phyloP scores from a whole-genome alignment of 2,329 filamentous ascomycete genomes.

The Nigrograna mackinnonii region DNA sequence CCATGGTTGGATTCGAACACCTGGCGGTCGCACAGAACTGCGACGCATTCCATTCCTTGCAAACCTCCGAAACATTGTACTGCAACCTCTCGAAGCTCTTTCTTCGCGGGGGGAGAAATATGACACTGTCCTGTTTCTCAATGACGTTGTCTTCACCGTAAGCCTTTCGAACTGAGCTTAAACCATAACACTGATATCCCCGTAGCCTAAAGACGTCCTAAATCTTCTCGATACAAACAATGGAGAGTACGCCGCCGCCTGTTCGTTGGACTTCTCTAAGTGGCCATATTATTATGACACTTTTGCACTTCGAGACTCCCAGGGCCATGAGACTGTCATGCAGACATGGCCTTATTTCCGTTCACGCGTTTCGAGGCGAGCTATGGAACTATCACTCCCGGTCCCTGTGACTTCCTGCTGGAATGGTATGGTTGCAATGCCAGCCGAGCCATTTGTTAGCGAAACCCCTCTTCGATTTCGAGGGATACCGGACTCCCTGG shows the following conservation, averaged over 20 bases:
- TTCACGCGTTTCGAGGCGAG: constrained; percentile 54
- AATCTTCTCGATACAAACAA: constrained; percentile 60
- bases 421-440: constrained; percentile 61
- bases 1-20: constrained; percentile 67
- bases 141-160: constrained; percentile 66
- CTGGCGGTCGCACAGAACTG: constrained; percentile 51
- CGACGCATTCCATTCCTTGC: constrained; percentile 72
- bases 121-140: constrained; percentile 65
- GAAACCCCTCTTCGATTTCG: constrained; percentile 60
- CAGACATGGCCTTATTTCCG: constrained; percentile 65
- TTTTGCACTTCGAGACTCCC: constrained; percentile 61
- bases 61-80: constrained; percentile 64
- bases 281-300: constrained; percentile 64
- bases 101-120: constrained; percentile 53
- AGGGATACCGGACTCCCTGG: constrained; percentile 65
- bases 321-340: constrained; percentile 56
- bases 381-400: constrained; percentile 56
- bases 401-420: constrained; percentile 68
- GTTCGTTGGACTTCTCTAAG: constrained; percentile 62
- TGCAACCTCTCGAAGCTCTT: constrained; percentile 61
- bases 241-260: constrained; percentile 65
- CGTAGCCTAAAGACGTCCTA: constrained; percentile 58
- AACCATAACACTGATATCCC: background rate
- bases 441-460: constrained; percentile 24
- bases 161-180: constrained; percentile 16